Evolutionary conservation across 371 early-diverging fungal genomes (phyloP).

Genomic region (Scutellospora calospora): DNA sequence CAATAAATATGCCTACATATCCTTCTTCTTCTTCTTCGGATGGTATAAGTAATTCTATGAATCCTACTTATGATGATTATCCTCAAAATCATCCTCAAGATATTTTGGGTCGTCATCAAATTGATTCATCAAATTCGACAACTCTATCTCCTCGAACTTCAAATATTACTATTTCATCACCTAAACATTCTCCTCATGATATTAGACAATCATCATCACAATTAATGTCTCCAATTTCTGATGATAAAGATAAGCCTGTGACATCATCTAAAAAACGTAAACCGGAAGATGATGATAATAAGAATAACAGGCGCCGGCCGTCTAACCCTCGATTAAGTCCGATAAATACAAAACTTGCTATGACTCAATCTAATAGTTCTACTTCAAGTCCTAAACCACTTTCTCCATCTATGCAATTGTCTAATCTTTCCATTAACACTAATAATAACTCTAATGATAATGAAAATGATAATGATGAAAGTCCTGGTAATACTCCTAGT

Average conservation of each 20-base stretch:
- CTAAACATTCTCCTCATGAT: neutral
- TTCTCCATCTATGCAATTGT: constrained; percentile 41
- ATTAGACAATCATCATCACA: neutral
- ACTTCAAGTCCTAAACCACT: neutral
- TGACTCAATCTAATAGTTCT: neutral
- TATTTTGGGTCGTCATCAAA: neutral
- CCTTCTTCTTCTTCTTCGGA: neutral
- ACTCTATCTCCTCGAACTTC: constrained; percentile 37
- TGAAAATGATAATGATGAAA: constrained; percentile 16
- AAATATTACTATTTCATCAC: constrained; percentile 15
- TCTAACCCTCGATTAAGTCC: constrained; percentile 36
- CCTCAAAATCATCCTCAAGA: neutral
- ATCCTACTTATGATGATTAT: constrained; percentile 10
- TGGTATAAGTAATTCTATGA: neutral
- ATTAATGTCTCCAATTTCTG: neutral
- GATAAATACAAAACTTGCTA: constrained; percentile 28
- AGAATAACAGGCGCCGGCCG: constrained; percentile 1
- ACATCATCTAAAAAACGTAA: constrained; percentile 41
- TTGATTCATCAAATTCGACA: constrained; percentile 9
- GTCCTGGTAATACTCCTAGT: neutral
- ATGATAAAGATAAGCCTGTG: constrained; percentile 4
- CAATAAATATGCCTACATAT: constrained; percentile 23
- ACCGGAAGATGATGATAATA: constrained; percentile 18
- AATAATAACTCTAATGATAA: constrained; percentile 10
- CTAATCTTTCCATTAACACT: constrained; percentile 30